These are phyloP conservation scores for Poa pratensis DNA, from an alignment of 176 grass and related monocot genomes.

Conservation along the genomic window DNA sequence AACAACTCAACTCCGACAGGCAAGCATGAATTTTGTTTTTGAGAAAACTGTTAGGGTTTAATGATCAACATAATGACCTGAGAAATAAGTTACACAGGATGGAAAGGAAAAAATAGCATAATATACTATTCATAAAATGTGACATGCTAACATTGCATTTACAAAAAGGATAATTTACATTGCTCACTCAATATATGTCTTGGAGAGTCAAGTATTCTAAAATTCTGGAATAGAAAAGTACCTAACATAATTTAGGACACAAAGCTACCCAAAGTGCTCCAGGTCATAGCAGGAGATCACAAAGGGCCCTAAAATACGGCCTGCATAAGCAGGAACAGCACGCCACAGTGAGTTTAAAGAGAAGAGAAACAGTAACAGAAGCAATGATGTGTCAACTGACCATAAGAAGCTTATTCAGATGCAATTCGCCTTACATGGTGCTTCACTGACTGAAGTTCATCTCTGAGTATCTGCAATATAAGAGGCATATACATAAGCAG, in stretches of 20 bases:
- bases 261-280: slow-evolving; percentile 58
- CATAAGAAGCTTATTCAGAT: slow-evolving; percentile 57
- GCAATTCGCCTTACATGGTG: slow-evolving; percentile 40
- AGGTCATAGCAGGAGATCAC: slow-evolving; percentile 58
- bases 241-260: slow-evolving; percentile 60
- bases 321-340: slow-evolving; percentile 43
- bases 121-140: background rate
- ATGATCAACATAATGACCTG: slow-evolving; percentile 4
- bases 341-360: slow-evolving; percentile 44
- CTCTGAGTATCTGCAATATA: slow-evolving; percentile 88
- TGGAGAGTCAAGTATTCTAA: background rate
- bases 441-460: slow-evolving; percentile 98
- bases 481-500: slow-evolving; percentile 38
- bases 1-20: background rate
- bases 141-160: background rate
- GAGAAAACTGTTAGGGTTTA: background rate
- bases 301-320: slow-evolving; percentile 47
- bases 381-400: slow-evolving; percentile 38
- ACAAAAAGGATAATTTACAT: background rate
- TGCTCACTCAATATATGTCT: background rate
- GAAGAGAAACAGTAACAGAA: slow-evolving; percentile 30
- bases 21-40: background rate
- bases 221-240: slow-evolving; percentile 31
- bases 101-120: background rate
- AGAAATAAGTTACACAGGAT: background rate